Percentiles rank a stretch among this genome's conserved stretches.
Conservation (phyloP, 768 basidiomycete genomes). For the Crassisporium funariophilum region DNA sequence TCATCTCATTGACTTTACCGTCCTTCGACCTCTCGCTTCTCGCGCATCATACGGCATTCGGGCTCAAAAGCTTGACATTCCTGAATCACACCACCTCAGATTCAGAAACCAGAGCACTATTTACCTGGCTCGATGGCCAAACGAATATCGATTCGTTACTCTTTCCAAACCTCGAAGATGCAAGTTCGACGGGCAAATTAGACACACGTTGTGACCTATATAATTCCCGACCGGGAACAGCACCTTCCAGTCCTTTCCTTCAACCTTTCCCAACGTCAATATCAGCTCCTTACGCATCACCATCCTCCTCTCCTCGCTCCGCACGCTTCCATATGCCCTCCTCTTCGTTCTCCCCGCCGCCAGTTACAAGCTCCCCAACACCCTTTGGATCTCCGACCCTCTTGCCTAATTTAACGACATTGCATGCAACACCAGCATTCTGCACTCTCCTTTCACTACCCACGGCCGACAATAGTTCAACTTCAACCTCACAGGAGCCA, state of each 20-base stretch:
- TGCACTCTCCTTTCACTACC: constrained; percentile 13
- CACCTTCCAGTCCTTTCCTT: constrained; percentile 16
- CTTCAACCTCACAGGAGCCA: too few species aligned
- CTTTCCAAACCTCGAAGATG: constrained; percentile 41
- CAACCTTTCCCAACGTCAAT: constrained; percentile 7
- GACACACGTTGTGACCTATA: constrained; percentile 5
- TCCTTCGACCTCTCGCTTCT: constrained; percentile 45
- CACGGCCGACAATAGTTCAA: not conserved
- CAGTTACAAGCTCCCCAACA: constrained; percentile 10
- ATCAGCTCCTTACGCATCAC: constrained; percentile 14
- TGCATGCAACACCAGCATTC: constrained; percentile 40
- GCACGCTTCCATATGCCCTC: constrained; percentile 9
- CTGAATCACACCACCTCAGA: constrained; percentile 31
- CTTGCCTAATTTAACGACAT: constrained; percentile 39
- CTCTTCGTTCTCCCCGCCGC: constrained; percentile 13
- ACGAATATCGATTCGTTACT: constrained; percentile 39
- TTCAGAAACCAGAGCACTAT: constrained; percentile 34
- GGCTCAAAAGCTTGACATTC: constrained; percentile 41
- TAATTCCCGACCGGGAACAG: constrained; percentile 4
- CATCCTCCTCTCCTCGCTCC: constrained; percentile 20
- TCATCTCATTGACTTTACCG: constrained; percentile 42
- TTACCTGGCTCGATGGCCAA: constrained; percentile 47
- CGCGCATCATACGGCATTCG: constrained; percentile 44
- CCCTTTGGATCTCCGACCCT: constrained; percentile 36
- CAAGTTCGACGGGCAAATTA: constrained; percentile 10